Percentiles rank a stretch among this genome's conserved stretches.
These are phyloP conservation scores for Volvox carteri DNA, from an alignment of 163 green algal genomes.

Conservation along the genomic window DNA sequence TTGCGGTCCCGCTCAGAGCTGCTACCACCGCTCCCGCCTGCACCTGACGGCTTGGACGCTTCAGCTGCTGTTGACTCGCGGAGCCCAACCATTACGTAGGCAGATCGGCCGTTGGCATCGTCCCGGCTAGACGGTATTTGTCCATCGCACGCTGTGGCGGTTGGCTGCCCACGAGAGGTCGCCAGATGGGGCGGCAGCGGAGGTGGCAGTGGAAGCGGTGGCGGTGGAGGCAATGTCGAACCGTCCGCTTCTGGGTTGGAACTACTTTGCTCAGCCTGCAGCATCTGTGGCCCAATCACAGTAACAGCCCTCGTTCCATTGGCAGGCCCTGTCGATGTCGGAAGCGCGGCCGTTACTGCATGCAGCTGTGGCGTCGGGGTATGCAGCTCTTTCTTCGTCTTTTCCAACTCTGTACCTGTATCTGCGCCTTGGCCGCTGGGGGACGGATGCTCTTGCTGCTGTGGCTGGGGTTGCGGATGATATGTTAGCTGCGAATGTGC, in stretches of 20 bases:
- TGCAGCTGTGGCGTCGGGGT: not conserved
- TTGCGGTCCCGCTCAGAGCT: not conserved
- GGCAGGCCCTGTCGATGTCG: not conserved
- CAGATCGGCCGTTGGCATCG: not conserved
- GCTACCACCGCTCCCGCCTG: not conserved
- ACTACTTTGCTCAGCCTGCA: not conserved
- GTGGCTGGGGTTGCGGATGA: not conserved
- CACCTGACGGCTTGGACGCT: not conserved
- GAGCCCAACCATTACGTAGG: slow-evolving; percentile 43
- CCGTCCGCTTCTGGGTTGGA: not conserved
- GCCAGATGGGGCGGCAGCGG: slow-evolving; percentile 34
- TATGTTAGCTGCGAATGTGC: not conserved
- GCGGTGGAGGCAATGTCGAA: slow-evolving; percentile 2
- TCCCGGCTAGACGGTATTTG: not conserved
- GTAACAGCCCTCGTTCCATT: not conserved
- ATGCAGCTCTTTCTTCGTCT: not conserved
- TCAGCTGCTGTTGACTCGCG: slow-evolving; percentile 3
- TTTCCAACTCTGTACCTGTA: not conserved
- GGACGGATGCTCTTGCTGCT: not conserved
- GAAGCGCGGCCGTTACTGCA: not conserved
- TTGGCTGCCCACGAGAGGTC: not conserved
- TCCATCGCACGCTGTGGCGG: not conserved
- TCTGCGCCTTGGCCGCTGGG: not conserved
- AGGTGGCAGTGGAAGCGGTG: slow-evolving; percentile 14
- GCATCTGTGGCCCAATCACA: not conserved